Evolutionary conservation across 306 rosid genomes (phyloP).

Genomic region (Trichosanthes truncata): DNA sequence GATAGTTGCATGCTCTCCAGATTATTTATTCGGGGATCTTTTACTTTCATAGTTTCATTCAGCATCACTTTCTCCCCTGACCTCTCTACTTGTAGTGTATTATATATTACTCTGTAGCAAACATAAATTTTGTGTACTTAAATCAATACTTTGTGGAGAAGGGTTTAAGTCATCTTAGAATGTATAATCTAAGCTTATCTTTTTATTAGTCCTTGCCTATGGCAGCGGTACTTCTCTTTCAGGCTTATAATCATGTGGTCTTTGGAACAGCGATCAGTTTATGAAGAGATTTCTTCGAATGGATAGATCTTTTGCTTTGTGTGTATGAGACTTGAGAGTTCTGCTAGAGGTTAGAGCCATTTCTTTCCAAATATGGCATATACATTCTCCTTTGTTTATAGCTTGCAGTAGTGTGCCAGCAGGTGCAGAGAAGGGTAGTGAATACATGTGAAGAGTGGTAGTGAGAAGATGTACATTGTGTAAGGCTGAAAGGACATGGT

Average conservation of each 20-base stretch:
- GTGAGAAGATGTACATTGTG: not conserved
- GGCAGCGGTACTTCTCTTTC: not conserved
- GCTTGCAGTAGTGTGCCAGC: no score
- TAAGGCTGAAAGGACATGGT: not conserved
- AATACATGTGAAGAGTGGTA: not conserved
- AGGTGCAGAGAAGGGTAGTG: not conserved
- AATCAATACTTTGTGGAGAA: not conserved
- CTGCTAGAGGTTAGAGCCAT: not conserved
- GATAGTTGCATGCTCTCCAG: not conserved
- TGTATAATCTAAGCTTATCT: not conserved
- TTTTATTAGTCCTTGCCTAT: not conserved
- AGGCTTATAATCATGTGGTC: not conserved
- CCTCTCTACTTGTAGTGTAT: not conserved
- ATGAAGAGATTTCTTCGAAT: not conserved
- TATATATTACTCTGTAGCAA: not conserved
- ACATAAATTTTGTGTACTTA: not conserved
- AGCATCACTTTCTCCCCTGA: not conserved
- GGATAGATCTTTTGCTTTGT: not conserved
- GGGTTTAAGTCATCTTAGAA: not conserved
- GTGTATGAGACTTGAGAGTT: not conserved
- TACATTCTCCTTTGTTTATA: not conserved
- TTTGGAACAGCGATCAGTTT: not conserved
- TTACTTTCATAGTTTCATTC: not conserved
- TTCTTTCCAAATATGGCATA: not conserved
- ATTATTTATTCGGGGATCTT: not conserved